These are phyloP conservation scores for Penicillium sp. DNA, from an alignment of 2,329 filamentous ascomycete species.

Conservation along the genomic window DNA sequence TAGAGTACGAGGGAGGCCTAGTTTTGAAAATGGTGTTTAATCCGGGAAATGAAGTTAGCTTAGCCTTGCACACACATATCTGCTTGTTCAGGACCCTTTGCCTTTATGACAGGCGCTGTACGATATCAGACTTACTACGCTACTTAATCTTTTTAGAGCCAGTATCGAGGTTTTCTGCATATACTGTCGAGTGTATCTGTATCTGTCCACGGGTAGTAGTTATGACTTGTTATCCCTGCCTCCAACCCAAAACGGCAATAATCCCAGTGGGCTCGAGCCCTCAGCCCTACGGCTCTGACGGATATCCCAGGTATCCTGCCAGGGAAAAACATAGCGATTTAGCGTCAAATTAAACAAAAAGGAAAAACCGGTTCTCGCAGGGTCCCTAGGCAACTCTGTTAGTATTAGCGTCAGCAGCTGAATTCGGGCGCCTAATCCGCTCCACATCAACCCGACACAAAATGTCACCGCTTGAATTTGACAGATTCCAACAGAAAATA, in stretches of 20 bases:
- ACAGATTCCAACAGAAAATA: not conserved
- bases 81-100: not conserved
- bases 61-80: not conserved
- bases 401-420: slow-evolving; percentile 18
- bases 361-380: not conserved
- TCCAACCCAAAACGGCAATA: not conserved
- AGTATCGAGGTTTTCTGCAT: not conserved
- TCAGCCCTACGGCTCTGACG: slow-evolving; percentile 7
- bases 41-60: slow-evolving; percentile 1
- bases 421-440: slow-evolving; percentile 16
- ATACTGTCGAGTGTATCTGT: not conserved
- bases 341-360: not conserved
- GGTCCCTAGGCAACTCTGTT: not conserved
- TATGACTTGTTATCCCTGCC: not conserved
- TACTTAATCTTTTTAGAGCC: not conserved
- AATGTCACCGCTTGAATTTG: not conserved
- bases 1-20: not conserved
- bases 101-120: not conserved
- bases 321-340: not conserved
- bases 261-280: not conserved
- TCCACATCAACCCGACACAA: not conserved
- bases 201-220: too few relatives aligned
- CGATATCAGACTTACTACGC: not conserved
- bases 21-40: not conserved
- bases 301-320: not conserved